Conservation (phyloP, 2,329 filamentous ascomycete genomes). For the Colletotrichum cordylinicola region DNA sequence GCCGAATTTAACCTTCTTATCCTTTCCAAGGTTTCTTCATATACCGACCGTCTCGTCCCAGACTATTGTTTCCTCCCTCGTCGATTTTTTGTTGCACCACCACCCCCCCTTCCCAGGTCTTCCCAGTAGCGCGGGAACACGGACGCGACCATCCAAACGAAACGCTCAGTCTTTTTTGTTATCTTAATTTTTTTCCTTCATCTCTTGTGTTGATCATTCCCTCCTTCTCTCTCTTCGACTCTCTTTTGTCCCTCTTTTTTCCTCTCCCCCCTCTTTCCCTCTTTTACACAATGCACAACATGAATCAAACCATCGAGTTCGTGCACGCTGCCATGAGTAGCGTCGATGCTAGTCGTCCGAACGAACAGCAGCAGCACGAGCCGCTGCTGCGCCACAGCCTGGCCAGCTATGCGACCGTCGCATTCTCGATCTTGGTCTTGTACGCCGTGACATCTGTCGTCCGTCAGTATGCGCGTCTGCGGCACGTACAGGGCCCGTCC, state of each 20-base stretch:
- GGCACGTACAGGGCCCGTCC: constrained; percentile 44
- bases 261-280: not conserved
- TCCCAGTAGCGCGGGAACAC: not conserved
- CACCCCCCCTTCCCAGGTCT: not conserved
- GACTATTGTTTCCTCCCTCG: not conserved
- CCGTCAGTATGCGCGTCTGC: constrained; percentile 39
- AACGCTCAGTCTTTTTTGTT: not conserved
- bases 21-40: not conserved
- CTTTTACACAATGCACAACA: not conserved
- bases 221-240: not conserved
- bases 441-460: constrained; percentile 22
- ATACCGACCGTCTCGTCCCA: not conserved
- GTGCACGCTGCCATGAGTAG: not conserved
- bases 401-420: not conserved
- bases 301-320: not conserved
- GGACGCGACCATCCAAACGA: not conserved
- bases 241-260: not conserved
- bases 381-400: not conserved
- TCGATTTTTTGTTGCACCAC: not conserved
- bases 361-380: constrained; percentile 10
- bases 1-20: not conserved
- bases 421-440: constrained; percentile 8
- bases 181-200: not conserved
- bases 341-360: not conserved
- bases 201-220: not conserved